A percentile compares a stretch with the other conserved stretches of the same genome.
Evolutionary conservation across 2,329 filamentous ascomycete species (phyloP).

Genomic region (Neofusicoccum kwambonambiense): DNA sequence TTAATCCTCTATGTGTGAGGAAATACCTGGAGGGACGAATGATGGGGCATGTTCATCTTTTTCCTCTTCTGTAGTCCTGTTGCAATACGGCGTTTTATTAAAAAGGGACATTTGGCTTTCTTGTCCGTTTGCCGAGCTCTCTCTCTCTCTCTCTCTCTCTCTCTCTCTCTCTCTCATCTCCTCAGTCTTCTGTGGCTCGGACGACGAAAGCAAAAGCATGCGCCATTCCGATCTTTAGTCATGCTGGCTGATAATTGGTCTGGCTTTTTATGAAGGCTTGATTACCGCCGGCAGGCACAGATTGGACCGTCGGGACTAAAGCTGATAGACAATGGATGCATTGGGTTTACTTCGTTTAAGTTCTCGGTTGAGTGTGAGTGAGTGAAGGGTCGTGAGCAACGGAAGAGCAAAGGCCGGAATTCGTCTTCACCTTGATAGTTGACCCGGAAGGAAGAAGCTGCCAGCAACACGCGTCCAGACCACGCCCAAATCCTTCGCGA

Average conservation of each 20-base stretch:
- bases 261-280: not conserved
- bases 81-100: slow-evolving; percentile 2
- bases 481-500: not conserved
- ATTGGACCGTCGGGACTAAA: not conserved
- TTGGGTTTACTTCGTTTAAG: not conserved
- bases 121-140: not conserved
- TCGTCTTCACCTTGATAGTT: no score
- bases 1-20: not conserved
- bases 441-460: no score
- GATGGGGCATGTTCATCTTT: not conserved
- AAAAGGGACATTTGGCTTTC: not conserved
- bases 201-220: not conserved
- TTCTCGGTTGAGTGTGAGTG: no score
- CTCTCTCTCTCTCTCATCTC: not conserved
- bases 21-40: not conserved
- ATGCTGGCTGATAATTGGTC: not conserved
- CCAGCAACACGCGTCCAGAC: not conserved
- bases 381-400: no score
- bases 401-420: no score
- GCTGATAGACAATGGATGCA: not conserved
- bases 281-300: not conserved
- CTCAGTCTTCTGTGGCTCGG: not conserved
- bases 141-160: not conserved
- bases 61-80: not conserved
- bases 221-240: not conserved